Conservation (phyloP, 139 green algal species). For the Prasinococcaceae sp. region DNA sequence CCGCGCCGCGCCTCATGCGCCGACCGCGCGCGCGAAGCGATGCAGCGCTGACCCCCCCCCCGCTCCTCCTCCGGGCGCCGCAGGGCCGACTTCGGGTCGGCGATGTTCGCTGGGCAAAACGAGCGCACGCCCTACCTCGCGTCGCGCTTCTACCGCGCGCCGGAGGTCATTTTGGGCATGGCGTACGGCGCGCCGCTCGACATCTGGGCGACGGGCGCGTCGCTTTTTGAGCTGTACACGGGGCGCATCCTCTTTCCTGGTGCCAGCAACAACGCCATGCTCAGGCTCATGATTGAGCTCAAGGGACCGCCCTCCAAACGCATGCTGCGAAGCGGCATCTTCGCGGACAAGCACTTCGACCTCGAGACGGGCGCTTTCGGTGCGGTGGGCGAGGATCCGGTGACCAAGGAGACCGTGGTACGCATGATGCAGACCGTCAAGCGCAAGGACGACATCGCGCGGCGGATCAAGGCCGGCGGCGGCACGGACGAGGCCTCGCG, state of each 20-base stretch:
- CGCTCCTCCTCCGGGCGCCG: no score
- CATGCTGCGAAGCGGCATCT: slow-evolving; percentile 58
- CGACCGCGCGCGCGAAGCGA: no score
- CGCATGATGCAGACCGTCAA: slow-evolving; percentile 33
- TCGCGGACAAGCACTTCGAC: slow-evolving; percentile 34
- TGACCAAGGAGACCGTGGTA: slow-evolving; percentile 14
- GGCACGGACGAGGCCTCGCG: slow-evolving; percentile 16
- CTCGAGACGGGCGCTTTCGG: slow-evolving; percentile 13
- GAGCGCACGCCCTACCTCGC: slow-evolving; percentile 95
- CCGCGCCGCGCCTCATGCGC: no score
- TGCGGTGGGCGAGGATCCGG: slow-evolving; percentile 20
- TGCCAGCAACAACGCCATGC: slow-evolving; percentile 95
- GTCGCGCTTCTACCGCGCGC: slow-evolving; percentile 87
- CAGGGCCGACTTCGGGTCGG: slow-evolving; percentile 89
- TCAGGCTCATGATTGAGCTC: slow-evolving; percentile 87
- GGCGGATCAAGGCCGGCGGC: slow-evolving; percentile 47
- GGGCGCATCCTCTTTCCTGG: slow-evolving; percentile 91
- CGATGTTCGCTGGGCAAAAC: slow-evolving; percentile 87
- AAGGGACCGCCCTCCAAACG: slow-evolving; percentile 91
- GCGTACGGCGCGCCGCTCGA: slow-evolving; percentile 84
- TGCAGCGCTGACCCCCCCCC: no score
- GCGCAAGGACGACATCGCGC: slow-evolving; percentile 46
- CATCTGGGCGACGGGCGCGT: slow-evolving; percentile 88
- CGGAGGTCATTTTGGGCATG: slow-evolving; percentile 90
- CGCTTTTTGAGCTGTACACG: slow-evolving; percentile 95